Evolutionary conservation across 805 yeast species (phyloP), one percentile per base, ranked within the genome.

Genomic region (Debaryomyces hansenii): DNA sequence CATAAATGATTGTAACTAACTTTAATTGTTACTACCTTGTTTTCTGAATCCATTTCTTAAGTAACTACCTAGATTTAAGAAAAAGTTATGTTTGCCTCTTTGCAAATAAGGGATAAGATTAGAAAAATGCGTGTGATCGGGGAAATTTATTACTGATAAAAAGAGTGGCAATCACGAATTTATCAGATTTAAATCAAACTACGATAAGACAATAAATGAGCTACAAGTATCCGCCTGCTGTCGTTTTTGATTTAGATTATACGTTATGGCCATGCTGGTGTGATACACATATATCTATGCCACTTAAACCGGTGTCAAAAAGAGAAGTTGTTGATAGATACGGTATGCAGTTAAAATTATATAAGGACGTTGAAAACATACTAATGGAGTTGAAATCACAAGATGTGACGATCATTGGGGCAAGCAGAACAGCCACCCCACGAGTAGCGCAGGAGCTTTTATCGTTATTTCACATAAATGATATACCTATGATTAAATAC

Each of bases 251-350:
- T 53, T 66, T 86, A 37, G 94, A 86, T 60, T 86, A 82, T 57
- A 86, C 94, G 0, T 63, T 86, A 29, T 86, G 94, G 94, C 91
- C 87, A 42, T 82, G 84, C 50, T 86, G 91, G 91, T 85, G 91
- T 62, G 91, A 86, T 55, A 85, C 89, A 0, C 91, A 86, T 57
- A 72, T 87, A 16, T 62, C 71, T 2, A 67, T 79, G 6, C 91
- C 91, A 0, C 47, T 84, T 18, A 70, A 69, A 44, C 57, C 69
- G n/a, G 46, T 50, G 15, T 56, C 65, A 12, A 66, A 66, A 10
- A 56, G 63, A 12, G 57, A 63, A 4, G 70, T 84, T 2, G 66
- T 70, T 1, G 92, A 86, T 55, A 66, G 70, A 41, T 60, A 71
- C 47, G 89, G 89, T 0, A 80, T 69, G 53, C 67, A 74, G 36